Percentiles rank a stretch among this genome's conserved stretches.
These are phyloP conservation scores for Tolypocladium capitatum DNA, from an alignment of 2,329 filamentous ascomycete genomes.

Conservation along the genomic window DNA sequence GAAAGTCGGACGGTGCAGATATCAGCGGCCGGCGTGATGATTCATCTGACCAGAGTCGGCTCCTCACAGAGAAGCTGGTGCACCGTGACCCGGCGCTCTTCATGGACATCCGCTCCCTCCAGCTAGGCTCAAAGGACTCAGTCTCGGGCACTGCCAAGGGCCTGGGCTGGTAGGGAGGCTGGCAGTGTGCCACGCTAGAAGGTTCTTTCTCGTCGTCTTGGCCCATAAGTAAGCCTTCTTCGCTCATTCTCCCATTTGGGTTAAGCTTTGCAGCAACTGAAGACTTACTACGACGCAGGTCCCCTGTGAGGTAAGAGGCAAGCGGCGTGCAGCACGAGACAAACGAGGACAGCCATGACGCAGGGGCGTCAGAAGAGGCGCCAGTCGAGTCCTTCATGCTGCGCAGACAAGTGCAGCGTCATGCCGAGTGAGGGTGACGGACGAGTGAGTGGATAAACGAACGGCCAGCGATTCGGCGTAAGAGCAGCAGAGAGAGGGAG, in stretches of 20 bases:
- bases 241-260: not conserved
- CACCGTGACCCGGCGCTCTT: constrained; percentile 19
- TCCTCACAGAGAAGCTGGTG: constrained; percentile 32
- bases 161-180: constrained; percentile 14
- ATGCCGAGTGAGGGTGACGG: constrained; percentile 7
- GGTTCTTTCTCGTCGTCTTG: constrained; percentile 18
- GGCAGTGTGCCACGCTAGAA: constrained; percentile 13
- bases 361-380: constrained; percentile 27
- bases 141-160: constrained; percentile 13
- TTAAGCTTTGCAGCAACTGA: constrained; percentile 10
- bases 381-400: constrained; percentile 29
- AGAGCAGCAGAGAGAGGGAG: constrained; percentile 4
- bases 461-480: constrained; percentile 11
- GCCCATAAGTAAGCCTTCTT: constrained; percentile 15
- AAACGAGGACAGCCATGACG: constrained; percentile 34
- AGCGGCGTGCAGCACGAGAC: constrained; percentile 31
- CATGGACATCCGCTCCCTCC: constrained; percentile 7
- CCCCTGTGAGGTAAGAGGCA: constrained; percentile 24
- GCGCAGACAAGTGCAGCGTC: constrained; percentile 5
- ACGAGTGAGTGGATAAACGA: constrained; percentile 7
- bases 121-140: constrained; percentile 6
- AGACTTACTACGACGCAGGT: constrained; percentile 25
- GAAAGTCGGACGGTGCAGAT: constrained; percentile 46
- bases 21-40: constrained; percentile 41
- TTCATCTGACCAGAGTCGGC: constrained; percentile 29